Base-by-base conservation (phyloP, 805 yeast genomes). In the Candida patagonica region DNA sequence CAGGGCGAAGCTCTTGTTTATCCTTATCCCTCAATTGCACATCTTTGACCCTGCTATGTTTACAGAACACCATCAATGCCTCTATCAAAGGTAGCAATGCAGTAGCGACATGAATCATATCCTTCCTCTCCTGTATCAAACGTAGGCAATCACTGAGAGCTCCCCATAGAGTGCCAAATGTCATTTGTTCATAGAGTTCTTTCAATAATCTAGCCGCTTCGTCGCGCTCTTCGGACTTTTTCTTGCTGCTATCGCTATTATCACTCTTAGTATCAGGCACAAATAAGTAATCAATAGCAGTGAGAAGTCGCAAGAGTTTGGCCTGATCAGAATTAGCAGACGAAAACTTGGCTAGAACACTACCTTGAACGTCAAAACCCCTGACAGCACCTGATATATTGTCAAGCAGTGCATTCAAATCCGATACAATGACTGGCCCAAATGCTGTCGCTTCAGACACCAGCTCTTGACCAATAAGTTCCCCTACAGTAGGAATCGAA, bases 21-120 rank as follows among this genome's bases (percentile, higher is more conserved):
- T 23, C 16, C 24, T 67, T 59, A 5, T 59, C 84, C 42, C 73
- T 70, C 6, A 68, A 63, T 46, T 67, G 78, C 42, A 70, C 61
- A 38, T 73, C 80, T 52, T 70, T 72, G 30, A 76, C 78, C 45
- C 73, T 73, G 49, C 85, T 75, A 53, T 84, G 94, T 54, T 88
- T 88, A 61, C 95, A 87, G n/a, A 92, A 92, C 37, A 89, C 95
- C 94, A 92, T 86, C 42, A 92, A 66, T 0, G 95, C 78, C 57
- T 89, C 98, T 45, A 89, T 85, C 45, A 87, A 60, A 0, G 97
- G 96, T 19, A 89, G 65, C 19, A 88, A 61, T 1, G 84, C 80
- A 1, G 94, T 80, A 0, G 95, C 87, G 33, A 85, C 74, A 34
- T 76, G 76, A 17, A 73, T 63, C 47, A 79, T 61, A 12, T 67